Evolutionary conservation across 1,139 yeast species (phyloP), one percentile per base, ranked within the genome.

Genomic region (Geotrichum phurueaensis): DNA sequence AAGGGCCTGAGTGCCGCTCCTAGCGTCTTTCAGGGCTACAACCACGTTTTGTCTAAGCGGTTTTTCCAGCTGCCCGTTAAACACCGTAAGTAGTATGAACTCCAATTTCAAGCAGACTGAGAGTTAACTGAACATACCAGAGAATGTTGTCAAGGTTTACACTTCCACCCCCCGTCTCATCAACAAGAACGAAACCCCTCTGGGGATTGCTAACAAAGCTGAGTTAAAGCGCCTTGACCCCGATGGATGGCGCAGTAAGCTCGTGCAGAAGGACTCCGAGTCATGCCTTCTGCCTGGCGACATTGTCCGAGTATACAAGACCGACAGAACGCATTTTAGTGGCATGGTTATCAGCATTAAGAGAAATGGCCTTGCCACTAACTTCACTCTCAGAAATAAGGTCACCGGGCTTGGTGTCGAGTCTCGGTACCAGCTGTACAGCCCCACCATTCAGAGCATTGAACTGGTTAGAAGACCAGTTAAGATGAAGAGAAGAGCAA

Each of bases 261-360:
- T 89, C 59, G 77, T 90, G 25, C 78, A 80, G 62, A 76, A 76
- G 61, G 66, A 73, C 6, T 79, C 79, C 61, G 81, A 84, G n/a
- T 76, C 76, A 50, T 69, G 80, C 64, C 77, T 90, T 51, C 80
- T 88, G 64, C 82, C 96, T 0, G 97, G 96, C 10, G 97, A 91
- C 72, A 80, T 89, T 51, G 84, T 91, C 52, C 84, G 89, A 66
- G 87, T 91, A 13, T 83, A 86, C 31, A 90, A 88, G 71, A 79
- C 79, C 67, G 88, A 87, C 71, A 80, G 84, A 63, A 82, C 89
- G 64, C 83, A 84, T 54, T 86, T 88, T 62, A 79, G 85, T 33
- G 97, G 97, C 9, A 85, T 86, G 74, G 83, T 89, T 1, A 75
- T 91, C 57, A 91, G 89, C 64, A 80, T 90, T 64, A 88, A 87